Evolutionary conservation across 2,329 filamentous ascomycete genomes (phyloP), one percentile per base, ranked within the genome.

Genomic region (Hypoxylon sp.): DNA sequence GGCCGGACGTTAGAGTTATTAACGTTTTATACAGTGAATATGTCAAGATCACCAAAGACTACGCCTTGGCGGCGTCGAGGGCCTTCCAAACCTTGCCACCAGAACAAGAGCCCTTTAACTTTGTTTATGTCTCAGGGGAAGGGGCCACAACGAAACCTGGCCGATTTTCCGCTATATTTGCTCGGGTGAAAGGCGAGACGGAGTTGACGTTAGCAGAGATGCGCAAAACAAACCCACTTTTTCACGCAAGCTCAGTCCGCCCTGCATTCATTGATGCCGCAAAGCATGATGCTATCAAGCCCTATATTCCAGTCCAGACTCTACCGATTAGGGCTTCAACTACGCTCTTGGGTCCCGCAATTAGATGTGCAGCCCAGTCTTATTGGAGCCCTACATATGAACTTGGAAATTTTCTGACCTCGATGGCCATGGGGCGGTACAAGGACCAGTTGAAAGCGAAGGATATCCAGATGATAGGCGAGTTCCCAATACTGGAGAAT

Each of bases 51-150:
- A 94, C 91, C 0, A 84, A 88, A 65, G 86, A 89, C 75, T 93
- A 89, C 75, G 79, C 91, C 1, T 75, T 93, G 1, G 86, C 84
- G 2, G 90, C 90, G 44, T 66, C 70, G 3, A 22, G 73, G 22
- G 74, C 74, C 3, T 76, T 77, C 56, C 66, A 73, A 44, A 52
- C 90, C 11, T 80, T 84, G 2, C 63, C 74, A 0, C 71, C 76
- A 2, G 79, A 80, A 13, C 76, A 80, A 3, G 75, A 83, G 44
- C 86, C 88, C 0, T 90, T 94, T 78, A 88, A 87, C 56, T 94
- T 94, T 77, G 83, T 94, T 69, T 91, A 89, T 75, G 86, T 94
- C 31, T 94, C 91, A 0, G 91, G 90, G 53, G 80, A 83, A 56
- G 88, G 88, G 50, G 86, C 90, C 0, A 90, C 88, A 1, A 84